A percentile compares a stretch with the other conserved stretches of the same genome.
phyloP scores from a whole-genome alignment of 1,139 yeast species.

The Hansenula anomala region DNA sequence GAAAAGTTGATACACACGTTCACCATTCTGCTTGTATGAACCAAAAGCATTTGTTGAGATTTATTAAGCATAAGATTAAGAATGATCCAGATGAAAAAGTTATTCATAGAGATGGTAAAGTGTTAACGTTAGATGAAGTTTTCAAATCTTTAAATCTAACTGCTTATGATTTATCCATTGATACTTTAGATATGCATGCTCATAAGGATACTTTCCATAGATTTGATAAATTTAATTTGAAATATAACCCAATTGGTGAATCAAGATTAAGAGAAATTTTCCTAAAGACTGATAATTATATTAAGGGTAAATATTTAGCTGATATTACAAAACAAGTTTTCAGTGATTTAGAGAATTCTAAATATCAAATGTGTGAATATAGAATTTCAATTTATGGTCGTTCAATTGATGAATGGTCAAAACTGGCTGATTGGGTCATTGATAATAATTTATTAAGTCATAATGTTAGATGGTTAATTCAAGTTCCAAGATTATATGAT shows the following conservation, averaged over 20 bases:
- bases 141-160: slow-evolving; percentile 85
- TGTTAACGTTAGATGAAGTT: slow-evolving; percentile 82
- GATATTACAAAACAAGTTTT: slow-evolving; percentile 92
- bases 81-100: slow-evolving; percentile 84
- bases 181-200: slow-evolving; percentile 98
- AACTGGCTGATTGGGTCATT: slow-evolving; percentile 89
- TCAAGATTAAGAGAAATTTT: slow-evolving; percentile 94
- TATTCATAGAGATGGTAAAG: slow-evolving; percentile 87
- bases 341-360: slow-evolving; percentile 88
- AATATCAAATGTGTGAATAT: slow-evolving; percentile 96
- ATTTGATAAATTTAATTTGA: slow-evolving; percentile 94
- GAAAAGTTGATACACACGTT: slow-evolving; percentile 98
- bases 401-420: slow-evolving; percentile 89
- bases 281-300: slow-evolving; percentile 90
- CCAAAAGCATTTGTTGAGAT: slow-evolving; percentile 91
- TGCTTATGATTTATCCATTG: slow-evolving; percentile 93
- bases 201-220: slow-evolving; percentile 97
- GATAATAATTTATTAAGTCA: slow-evolving; percentile 90
- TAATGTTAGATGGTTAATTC: slow-evolving; percentile 95
- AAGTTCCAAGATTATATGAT: slow-evolving; percentile 90
- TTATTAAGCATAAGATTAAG: slow-evolving; percentile 85
- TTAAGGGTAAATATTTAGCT: slow-evolving; percentile 84
- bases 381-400: slow-evolving; percentile 94
- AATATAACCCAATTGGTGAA: slow-evolving; percentile 97
- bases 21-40: slow-evolving; percentile 99